Conservation (phyloP, 2,329 filamentous ascomycete genomes). For the Clonostachys solani region DNA sequence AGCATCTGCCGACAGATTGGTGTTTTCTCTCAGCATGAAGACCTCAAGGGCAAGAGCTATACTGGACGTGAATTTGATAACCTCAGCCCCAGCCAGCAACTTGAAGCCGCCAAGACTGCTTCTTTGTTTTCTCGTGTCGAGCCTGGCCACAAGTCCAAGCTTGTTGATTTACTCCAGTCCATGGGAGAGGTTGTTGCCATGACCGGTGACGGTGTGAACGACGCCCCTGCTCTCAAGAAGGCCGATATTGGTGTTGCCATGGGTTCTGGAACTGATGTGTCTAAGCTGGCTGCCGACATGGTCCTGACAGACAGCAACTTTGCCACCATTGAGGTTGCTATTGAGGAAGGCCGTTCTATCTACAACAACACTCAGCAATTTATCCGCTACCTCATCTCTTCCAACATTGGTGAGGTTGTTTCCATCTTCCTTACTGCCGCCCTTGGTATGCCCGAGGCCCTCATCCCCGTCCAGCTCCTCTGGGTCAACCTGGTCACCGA, state of each 20-base stretch:
- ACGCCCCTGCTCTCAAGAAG: slow-evolving; percentile 96
- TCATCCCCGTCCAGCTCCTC: slow-evolving; percentile 94
- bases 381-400: slow-evolving; percentile 97
- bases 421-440: slow-evolving; percentile 98
- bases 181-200: slow-evolving; percentile 94
- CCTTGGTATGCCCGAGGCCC: slow-evolving; percentile 92
- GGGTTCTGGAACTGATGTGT: slow-evolving; percentile 96
- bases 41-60: slow-evolving; percentile 87
- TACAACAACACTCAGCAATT: slow-evolving; percentile 99
- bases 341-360: slow-evolving; percentile 95
- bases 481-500: slow-evolving; percentile 99
- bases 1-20: slow-evolving; percentile 97
- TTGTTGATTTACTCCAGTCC: slow-evolving; percentile 93
- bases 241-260: slow-evolving; percentile 98
- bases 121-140: slow-evolving; percentile 96
- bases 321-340: slow-evolving; percentile 91
- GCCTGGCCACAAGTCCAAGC: slow-evolving; percentile 92
- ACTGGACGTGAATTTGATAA: slow-evolving; percentile 94
- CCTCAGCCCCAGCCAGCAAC: slow-evolving; percentile 72
- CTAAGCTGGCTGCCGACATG: slow-evolving; percentile 97
- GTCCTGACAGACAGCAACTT: slow-evolving; percentile 98
- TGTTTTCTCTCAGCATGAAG: slow-evolving; percentile 77
- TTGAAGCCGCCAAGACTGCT: slow-evolving; percentile 78
- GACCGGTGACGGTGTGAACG: slow-evolving; percentile 98
- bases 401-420: slow-evolving; percentile 98